These are phyloP conservation scores for Beta lomatogona DNA, from an alignment of 179 eudicot species.

Conservation along the genomic window DNA sequence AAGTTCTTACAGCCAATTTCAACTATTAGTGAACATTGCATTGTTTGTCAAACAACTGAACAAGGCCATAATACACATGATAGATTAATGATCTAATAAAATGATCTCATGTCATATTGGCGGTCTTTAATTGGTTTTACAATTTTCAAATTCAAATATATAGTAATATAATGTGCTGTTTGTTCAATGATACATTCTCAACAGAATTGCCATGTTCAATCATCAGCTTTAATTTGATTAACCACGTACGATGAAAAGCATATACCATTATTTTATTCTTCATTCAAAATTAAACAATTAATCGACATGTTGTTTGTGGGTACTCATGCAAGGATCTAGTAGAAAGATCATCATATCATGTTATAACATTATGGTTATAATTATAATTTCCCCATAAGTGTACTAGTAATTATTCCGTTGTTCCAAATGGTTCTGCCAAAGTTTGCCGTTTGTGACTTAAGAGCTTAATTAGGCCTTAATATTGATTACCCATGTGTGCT, in stretches of 20 bases:
- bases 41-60: no score
- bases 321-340: slow-evolving; percentile 6
- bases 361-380: not conserved
- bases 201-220: not conserved
- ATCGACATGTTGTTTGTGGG: slow-evolving; percentile 11
- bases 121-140: no score
- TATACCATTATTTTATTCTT: not conserved
- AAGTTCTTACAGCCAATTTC: no score
- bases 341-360: not conserved
- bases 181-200: not conserved
- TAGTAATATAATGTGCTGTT: not conserved
- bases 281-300: not conserved
- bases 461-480: not conserved
- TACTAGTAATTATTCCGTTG: not conserved
- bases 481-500: slow-evolving; percentile 14
- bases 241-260: not conserved
- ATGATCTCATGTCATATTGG: no score
- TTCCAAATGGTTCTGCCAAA: slow-evolving; percentile 8
- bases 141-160: no score
- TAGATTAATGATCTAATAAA: no score
- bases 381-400: not conserved
- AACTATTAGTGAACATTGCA: no score
- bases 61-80: no score
- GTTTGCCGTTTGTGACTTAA: not conserved
- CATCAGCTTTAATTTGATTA: not conserved